Percentiles rank a stretch among this genome's conserved stretches.
Evolutionary conservation across 1,284 basidiomycete species (phyloP).

Genomic region (Leccinum pseudoinsigne): DNA sequence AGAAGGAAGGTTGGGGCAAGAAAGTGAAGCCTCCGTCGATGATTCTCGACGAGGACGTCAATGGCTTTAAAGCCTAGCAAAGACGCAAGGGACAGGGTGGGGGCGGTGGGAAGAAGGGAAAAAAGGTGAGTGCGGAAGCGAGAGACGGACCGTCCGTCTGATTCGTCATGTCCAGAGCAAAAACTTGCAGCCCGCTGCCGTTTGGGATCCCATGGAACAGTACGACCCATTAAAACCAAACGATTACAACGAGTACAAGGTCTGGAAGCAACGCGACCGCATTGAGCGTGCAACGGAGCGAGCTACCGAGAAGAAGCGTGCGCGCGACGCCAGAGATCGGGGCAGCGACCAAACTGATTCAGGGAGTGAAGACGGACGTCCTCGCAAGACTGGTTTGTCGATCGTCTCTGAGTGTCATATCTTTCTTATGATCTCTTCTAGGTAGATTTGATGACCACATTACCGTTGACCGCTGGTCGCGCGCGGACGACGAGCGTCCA

Average conservation of each 20-base stretch:
- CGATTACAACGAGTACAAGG: slow-evolving; percentile 84
- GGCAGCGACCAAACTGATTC: slow-evolving; percentile 69
- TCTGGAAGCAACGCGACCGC: slow-evolving; percentile 71
- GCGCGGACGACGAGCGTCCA: slow-evolving; percentile 47
- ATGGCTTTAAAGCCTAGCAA: slow-evolving; percentile 67
- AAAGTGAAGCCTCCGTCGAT: slow-evolving; percentile 88
- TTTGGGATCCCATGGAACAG: slow-evolving; percentile 76
- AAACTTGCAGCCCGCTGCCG: slow-evolving; percentile 45
- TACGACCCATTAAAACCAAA: slow-evolving; percentile 84
- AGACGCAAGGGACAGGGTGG: slow-evolving; percentile 42
- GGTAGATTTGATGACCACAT: slow-evolving; percentile 55
- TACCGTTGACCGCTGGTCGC: slow-evolving; percentile 51
- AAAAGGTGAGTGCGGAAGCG: slow-evolving; percentile 48
- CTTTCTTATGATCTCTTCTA: slow-evolving; percentile 27
- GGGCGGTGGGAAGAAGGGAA: slow-evolving; percentile 52
- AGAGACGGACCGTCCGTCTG: slow-evolving; percentile 4
- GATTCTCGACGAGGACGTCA: slow-evolving; percentile 84
- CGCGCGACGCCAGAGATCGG: slow-evolving; percentile 49
- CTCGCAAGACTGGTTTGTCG: slow-evolving; percentile 64
- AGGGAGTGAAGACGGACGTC: slow-evolving; percentile 66
- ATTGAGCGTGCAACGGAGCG: slow-evolving; percentile 67
- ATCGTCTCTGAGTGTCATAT: not conserved
- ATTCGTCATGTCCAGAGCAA: slow-evolving; percentile 51
- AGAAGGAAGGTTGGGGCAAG: slow-evolving; percentile 70
- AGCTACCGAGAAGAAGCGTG: slow-evolving; percentile 59